These are phyloP conservation scores for Extremus antarcticus DNA, from an alignment of 495 filamentous ascomycete species.

Conservation along the genomic window DNA sequence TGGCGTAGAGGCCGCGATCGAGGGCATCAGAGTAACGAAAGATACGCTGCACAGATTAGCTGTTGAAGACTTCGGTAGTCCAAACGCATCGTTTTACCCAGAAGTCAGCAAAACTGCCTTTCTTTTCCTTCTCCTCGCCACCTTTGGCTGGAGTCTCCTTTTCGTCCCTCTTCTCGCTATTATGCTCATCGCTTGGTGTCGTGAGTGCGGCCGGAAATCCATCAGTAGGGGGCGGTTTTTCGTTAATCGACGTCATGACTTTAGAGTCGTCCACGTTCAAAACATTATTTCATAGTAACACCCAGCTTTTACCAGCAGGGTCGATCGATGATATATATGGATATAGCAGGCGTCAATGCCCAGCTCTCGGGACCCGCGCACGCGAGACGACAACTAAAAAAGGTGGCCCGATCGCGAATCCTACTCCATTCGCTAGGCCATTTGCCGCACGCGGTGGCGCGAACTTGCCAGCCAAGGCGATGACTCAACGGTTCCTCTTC, in stretches of 20 bases:
- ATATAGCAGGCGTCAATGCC: not conserved
- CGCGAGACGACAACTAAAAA: not conserved
- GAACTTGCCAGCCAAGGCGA: not conserved
- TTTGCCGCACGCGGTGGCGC: not conserved
- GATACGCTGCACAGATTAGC: conserved; percentile 11
- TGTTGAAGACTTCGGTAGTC: not conserved
- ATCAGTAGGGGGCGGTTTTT: not conserved
- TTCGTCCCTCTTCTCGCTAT: not conserved
- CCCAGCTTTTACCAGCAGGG: too few species aligned
- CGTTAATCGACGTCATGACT: not conserved
- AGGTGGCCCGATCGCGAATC: not conserved
- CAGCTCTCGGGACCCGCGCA: not conserved
- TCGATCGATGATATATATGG: too few species aligned
- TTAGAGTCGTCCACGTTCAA: not conserved
- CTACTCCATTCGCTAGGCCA: not conserved
- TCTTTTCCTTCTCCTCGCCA: conserved; percentile 2
- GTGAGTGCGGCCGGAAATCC: not conserved
- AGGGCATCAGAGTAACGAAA: conserved; percentile 17
- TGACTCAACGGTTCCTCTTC: not conserved
- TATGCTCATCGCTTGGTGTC: not conserved
- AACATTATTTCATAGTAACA: too few species aligned
- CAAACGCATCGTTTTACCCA: conserved; percentile 5
- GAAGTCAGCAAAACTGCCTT: conserved; percentile 11
- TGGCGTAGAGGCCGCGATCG: conserved; percentile 11
- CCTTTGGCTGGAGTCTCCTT: not conserved